A percentile compares a stretch with the other conserved stretches of the same genome.
These are phyloP conservation scores for Colletotrichum costaricense DNA, from an alignment of 2,329 filamentous ascomycete genomes.

Conservation along the genomic window DNA sequence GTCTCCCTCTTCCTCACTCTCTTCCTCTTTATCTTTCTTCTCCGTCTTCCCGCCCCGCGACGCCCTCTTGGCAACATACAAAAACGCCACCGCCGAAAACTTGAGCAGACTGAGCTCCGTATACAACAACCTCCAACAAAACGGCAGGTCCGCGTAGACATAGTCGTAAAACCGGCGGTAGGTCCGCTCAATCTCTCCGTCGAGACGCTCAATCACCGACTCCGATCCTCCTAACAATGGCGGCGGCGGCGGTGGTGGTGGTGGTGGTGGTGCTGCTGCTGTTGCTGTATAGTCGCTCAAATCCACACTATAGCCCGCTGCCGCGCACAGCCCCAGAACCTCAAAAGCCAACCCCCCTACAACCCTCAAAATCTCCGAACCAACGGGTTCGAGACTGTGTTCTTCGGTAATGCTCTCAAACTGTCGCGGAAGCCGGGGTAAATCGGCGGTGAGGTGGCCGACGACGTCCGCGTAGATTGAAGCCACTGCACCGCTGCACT, in stretches of 20 bases:
- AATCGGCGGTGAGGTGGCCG: neutral
- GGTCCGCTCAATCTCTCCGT: slow-evolving; percentile 17
- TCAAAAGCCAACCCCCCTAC: neutral
- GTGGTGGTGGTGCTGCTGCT: neutral
- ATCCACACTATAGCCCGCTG: neutral
- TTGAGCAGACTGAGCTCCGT: slow-evolving; percentile 76
- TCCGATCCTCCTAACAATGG: too few species aligned
- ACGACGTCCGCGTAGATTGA: slow-evolving; percentile 3
- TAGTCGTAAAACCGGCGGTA: slow-evolving; percentile 70
- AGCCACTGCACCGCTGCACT: slow-evolving; percentile 5
- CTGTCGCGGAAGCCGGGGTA: neutral
- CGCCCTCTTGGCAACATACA: neutral
- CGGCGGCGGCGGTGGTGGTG: too few species aligned
- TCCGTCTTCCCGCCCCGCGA: neutral
- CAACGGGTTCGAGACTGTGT: neutral
- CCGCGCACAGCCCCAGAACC: neutral
- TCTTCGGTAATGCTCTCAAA: neutral
- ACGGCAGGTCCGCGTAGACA: slow-evolving; percentile 73
- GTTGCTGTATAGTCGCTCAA: neutral
- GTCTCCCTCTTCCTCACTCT: neutral
- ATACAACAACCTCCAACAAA: slow-evolving; percentile 77
- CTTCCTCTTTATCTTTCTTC: neutral
- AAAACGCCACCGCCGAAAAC: slow-evolving; percentile 48
- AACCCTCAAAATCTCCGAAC: neutral
- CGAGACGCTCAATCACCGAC: slow-evolving; percentile 3